Evolutionary conservation across 306 rosid genomes (phyloP).

Genomic region (Abrus pulchellus): DNA sequence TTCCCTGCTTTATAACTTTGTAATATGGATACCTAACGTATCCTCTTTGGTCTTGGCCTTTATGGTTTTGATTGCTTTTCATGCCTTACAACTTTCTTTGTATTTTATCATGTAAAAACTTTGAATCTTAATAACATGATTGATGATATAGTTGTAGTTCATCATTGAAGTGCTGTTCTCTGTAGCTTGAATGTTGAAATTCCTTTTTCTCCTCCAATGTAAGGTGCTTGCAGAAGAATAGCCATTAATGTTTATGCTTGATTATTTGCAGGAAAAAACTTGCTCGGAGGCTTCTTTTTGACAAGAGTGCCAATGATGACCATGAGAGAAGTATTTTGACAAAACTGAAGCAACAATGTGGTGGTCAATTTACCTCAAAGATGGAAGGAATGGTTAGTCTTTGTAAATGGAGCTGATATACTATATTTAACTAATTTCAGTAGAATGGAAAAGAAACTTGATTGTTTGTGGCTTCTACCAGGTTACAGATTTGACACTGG

Average conservation of each 20-base stretch:
- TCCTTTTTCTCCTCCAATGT: background rate
- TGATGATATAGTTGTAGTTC: background rate
- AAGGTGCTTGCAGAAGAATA: slow-evolving; percentile 9
- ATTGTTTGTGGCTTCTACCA: slow-evolving; percentile 48
- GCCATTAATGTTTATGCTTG: slow-evolving; percentile 22
- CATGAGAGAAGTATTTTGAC: slow-evolving; percentile 83
- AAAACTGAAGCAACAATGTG: slow-evolving; percentile 86
- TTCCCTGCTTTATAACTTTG: background rate
- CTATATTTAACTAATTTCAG: slow-evolving; percentile 2
- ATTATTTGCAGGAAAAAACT: slow-evolving; percentile 79
- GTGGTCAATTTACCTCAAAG: slow-evolving; percentile 88
- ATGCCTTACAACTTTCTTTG: slow-evolving; percentile 7
- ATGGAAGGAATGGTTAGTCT: slow-evolving; percentile 94
- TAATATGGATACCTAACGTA: slow-evolving; percentile 27
- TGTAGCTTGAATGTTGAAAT: slow-evolving; percentile 1
- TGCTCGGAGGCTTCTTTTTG: slow-evolving; percentile 93
- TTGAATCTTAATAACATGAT: slow-evolving; percentile 14
- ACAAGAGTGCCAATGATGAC: slow-evolving; percentile 91
- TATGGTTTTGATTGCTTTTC: slow-evolving; percentile 4
- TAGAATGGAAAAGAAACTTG: slow-evolving; percentile 24
- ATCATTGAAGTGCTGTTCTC: slow-evolving; percentile 15
- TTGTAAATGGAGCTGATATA: slow-evolving; percentile 29
- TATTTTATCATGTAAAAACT: background rate
- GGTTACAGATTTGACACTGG: slow-evolving; percentile 96
- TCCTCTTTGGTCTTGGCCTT: slow-evolving; percentile 41